Evolutionary conservation across 768 basidiomycete species (phyloP).

Genomic region (Aureoboletus auriporus): DNA sequence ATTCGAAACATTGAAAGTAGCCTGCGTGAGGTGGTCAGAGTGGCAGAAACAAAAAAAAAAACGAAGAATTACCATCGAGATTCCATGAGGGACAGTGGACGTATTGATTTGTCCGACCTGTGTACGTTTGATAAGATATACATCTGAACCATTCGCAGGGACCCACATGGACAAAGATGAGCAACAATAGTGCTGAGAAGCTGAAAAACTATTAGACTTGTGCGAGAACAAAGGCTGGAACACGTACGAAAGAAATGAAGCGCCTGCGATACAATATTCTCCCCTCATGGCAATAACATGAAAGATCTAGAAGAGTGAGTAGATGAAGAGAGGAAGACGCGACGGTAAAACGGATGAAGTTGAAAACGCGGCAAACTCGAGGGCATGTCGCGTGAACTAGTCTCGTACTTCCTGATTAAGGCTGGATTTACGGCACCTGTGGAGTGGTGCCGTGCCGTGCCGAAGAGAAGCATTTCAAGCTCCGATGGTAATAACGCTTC

Average conservation of each 20-base stretch:
- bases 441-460: constrained; percentile 15
- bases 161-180: constrained; percentile 81
- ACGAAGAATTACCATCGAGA: constrained; percentile 59
- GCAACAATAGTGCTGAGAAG: constrained; percentile 44
- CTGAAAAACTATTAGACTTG: constrained; percentile 12
- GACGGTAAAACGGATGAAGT: constrained; percentile 10
- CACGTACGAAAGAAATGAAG: constrained; percentile 67
- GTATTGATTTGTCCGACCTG: constrained; percentile 84
- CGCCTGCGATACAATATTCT: constrained; percentile 71
- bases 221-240: constrained; percentile 2
- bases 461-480: not conserved
- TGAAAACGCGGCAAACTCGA: constrained; percentile 20
- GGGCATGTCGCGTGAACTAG: constrained; percentile 19
- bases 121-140: constrained; percentile 18
- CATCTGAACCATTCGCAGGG: constrained; percentile 11
- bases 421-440: constrained; percentile 3
- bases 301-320: constrained; percentile 11
- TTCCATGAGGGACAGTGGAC: constrained; percentile 62
- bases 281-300: constrained; percentile 51
- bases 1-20: constrained; percentile 61
- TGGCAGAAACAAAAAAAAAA: not conserved
- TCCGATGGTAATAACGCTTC: constrained; percentile 14
- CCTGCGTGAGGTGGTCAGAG: constrained; percentile 39
- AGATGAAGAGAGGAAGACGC: constrained; percentile 17
- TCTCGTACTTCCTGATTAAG: not conserved